Evolutionary conservation across 2,329 filamentous ascomycete genomes (phyloP).

Genomic region (Pseudogymnoascus sp.): DNA sequence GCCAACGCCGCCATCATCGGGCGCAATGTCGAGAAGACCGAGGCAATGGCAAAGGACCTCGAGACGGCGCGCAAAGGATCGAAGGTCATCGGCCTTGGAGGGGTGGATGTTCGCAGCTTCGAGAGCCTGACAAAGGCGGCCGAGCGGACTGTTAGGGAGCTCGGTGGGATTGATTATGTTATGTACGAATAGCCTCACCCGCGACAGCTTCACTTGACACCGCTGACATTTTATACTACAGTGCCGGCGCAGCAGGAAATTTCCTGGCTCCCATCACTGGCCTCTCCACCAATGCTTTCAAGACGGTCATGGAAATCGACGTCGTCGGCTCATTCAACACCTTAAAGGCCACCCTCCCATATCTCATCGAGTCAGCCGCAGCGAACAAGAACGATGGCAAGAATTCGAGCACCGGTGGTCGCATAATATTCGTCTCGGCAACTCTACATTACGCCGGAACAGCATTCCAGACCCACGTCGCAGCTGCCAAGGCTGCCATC

Average conservation of each 20-base stretch:
- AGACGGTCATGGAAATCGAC: conserved; percentile 92
- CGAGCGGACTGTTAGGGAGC: conserved; percentile 68
- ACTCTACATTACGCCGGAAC: conserved; percentile 85
- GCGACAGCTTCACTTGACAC: not conserved
- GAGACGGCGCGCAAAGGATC: conserved; percentile 68
- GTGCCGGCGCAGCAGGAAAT: conserved; percentile 90
- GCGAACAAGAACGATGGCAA: conserved; percentile 50
- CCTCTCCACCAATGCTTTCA: conserved; percentile 84
- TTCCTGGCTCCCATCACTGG: conserved; percentile 80
- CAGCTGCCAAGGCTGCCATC: conserved; percentile 82
- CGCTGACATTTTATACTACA: conserved; percentile 29
- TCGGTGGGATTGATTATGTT: conserved; percentile 85
- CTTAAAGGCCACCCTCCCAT: conserved; percentile 79
- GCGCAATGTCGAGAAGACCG: conserved; percentile 81
- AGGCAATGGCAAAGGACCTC: conserved; percentile 70
- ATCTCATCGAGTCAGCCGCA: conserved; percentile 66
- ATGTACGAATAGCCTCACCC: conserved; percentile 50
- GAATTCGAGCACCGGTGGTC: conserved; percentile 55
- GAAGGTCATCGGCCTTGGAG: conserved; percentile 79
- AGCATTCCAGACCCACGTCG: conserved; percentile 81
- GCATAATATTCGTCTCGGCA: conserved; percentile 84
- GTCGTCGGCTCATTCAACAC: conserved; percentile 91
- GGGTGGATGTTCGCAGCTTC: conserved; percentile 67
- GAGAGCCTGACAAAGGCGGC: conserved; percentile 65
- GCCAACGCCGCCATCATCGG: conserved; percentile 93